phyloP scores from a whole-genome alignment of 2,329 filamentous ascomycete genomes.

The Hirsutella minnesotensis region DNA sequence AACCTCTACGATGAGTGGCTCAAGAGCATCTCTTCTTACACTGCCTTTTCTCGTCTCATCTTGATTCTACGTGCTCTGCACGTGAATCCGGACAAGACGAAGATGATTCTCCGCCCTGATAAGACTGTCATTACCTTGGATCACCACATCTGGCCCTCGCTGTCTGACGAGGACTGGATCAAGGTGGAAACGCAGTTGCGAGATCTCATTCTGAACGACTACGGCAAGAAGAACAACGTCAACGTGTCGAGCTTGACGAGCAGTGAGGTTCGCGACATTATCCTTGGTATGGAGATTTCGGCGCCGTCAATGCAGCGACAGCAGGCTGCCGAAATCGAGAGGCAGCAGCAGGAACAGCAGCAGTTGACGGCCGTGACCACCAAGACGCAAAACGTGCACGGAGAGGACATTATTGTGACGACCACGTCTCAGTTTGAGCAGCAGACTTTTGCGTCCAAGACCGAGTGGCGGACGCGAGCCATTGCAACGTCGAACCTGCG shows the following conservation, averaged over 20 bases:
- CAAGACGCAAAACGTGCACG: constrained; percentile 93
- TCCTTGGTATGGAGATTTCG: constrained; percentile 98
- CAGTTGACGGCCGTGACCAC: constrained; percentile 96
- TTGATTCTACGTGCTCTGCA: constrained; percentile 89
- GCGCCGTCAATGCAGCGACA: constrained; percentile 96
- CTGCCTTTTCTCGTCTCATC: constrained; percentile 89
- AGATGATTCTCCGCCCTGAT: constrained; percentile 85
- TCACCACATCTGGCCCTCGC: constrained; percentile 94
- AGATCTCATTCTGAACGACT: constrained; percentile 94
- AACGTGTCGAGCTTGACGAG: constrained; percentile 94
- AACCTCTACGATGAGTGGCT: constrained; percentile 98
- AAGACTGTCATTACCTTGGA: constrained; percentile 98
- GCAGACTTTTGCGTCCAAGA: constrained; percentile 96
- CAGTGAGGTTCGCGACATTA: constrained; percentile 96
- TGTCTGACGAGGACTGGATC: constrained; percentile 96
- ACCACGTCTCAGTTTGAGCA: constrained; percentile 98
- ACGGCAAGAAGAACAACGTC: constrained; percentile 99
- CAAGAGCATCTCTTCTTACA: constrained; percentile 97
- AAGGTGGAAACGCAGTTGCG: constrained; percentile 96
- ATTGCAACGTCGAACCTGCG: constrained; percentile 94
- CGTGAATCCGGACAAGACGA: constrained; percentile 97
- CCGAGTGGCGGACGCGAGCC: constrained; percentile 92
- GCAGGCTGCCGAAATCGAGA: constrained; percentile 96
- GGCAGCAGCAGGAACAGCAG: constrained; percentile 93
- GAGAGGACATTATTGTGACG: constrained; percentile 95